Evolutionary conservation across 768 basidiomycete genomes (phyloP).

Genomic region (Tulasnella sp.): DNA sequence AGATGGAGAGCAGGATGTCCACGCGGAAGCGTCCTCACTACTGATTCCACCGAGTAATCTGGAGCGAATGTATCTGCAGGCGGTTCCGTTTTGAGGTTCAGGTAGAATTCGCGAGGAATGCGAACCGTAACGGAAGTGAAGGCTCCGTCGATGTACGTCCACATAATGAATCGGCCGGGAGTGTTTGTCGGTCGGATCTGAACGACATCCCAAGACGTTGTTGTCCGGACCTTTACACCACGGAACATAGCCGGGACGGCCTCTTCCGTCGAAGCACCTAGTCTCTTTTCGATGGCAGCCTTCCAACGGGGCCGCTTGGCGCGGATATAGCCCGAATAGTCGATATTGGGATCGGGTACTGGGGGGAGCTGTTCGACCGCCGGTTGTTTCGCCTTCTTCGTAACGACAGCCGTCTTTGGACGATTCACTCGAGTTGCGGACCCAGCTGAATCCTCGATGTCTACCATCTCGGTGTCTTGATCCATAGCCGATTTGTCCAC

Average conservation of each 20-base stretch:
- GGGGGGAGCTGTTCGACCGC: conserved; percentile 45
- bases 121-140: conserved; percentile 81
- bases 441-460: conserved; percentile 64
- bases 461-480: conserved; percentile 47
- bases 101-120: conserved; percentile 89
- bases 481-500: conserved; percentile 39
- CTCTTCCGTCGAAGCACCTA: conserved; percentile 47
- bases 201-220: conserved; percentile 84
- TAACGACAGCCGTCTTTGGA: conserved; percentile 58
- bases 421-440: conserved; percentile 24
- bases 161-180: conserved; percentile 82
- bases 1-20: conserved; percentile 76
- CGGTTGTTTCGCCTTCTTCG: conserved; percentile 51
- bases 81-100: conserved; percentile 78
- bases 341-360: conserved; percentile 63
- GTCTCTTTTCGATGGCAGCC: conserved; percentile 55
- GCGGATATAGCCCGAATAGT: conserved; percentile 78
- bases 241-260: conserved; percentile 75
- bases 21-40: conserved; percentile 77
- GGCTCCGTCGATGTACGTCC: conserved; percentile 81
- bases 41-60: conserved; percentile 72
- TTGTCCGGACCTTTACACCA: conserved; percentile 54
- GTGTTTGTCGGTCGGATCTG: conserved; percentile 80
- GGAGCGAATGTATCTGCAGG: conserved; percentile 68
- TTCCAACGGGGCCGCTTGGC: conserved; percentile 81